phyloP scores from a whole-genome alignment of 352 stramenopile genomes.

The Phytophthora ohioensis region DNA sequence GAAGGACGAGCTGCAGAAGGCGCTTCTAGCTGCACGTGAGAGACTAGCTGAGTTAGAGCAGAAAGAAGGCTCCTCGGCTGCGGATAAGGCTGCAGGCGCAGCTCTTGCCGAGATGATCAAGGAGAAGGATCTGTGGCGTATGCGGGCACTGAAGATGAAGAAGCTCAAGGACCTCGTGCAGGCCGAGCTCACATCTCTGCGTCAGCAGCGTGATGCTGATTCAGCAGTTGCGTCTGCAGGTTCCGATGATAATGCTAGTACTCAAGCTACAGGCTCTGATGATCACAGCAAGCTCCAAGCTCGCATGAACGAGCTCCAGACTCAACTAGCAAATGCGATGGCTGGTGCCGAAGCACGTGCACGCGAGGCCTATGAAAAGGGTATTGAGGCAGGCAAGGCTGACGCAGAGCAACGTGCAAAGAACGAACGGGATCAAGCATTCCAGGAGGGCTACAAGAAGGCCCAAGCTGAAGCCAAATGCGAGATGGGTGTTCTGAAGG shows the following conservation, averaged over 20 bases:
- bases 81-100: conserved; percentile 7
- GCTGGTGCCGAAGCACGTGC: conserved; percentile 41
- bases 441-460: conserved; percentile 51
- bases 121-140: conserved; percentile 83
- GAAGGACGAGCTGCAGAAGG: conserved; percentile 38
- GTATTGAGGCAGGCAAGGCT: conserved; percentile 43
- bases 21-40: conserved; percentile 29
- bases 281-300: conserved; percentile 43
- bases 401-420: conserved; percentile 49
- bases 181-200: conserved; percentile 56
- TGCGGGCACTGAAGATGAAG: conserved; percentile 87
- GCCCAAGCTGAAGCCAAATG: conserved; percentile 38
- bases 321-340: conserved; percentile 45
- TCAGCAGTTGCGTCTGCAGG: conserved; percentile 7
- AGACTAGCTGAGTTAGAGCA: conserved; percentile 39
- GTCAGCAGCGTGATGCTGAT: conserved; percentile 40
- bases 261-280: conserved; percentile 14
- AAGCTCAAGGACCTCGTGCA: conserved; percentile 82
- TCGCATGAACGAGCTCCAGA: conserved; percentile 46
- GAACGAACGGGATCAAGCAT: conserved; percentile 41
- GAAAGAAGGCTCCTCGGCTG: not conserved
- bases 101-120: conserved; percentile 40
- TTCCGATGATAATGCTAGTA: not conserved
- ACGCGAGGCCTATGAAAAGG: conserved; percentile 57
- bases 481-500: conserved; percentile 54